phyloP scores from a whole-genome alignment of 805 yeast genomes.

The Metschnikowia aberdeeniae region DNA sequence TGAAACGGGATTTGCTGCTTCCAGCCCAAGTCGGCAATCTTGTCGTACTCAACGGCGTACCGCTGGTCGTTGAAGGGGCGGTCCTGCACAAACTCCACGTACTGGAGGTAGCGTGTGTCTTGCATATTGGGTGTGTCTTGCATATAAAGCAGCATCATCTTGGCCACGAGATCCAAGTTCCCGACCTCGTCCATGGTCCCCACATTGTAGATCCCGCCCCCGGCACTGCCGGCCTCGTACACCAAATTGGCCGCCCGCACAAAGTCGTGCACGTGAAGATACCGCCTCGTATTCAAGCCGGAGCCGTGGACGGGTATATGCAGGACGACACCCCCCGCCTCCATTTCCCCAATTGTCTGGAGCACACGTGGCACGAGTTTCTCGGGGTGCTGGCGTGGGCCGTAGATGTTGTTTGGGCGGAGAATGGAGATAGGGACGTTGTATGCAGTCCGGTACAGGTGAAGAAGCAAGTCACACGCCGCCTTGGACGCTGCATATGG shows the following conservation, averaged over 20 bases:
- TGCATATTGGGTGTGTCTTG: conserved; percentile 1
- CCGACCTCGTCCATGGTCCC: conserved; percentile 12
- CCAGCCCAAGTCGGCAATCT: conserved; percentile 32
- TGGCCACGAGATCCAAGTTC: conserved; percentile 20
- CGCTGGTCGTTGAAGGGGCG: conserved; percentile 31
- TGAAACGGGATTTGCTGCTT: conserved; percentile 18
- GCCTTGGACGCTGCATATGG: conserved; percentile 60
- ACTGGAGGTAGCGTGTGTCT: conserved; percentile 4
- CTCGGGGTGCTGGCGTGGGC: conserved; percentile 52
- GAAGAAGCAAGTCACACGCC: conserved; percentile 45
- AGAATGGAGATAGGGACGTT: conserved; percentile 39
- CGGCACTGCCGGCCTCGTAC: conserved; percentile 11
- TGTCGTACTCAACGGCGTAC: conserved; percentile 23
- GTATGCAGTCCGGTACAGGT: conserved; percentile 42
- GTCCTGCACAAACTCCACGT: conserved; percentile 25
- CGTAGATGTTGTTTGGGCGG: conserved; percentile 51
- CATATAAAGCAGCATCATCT: conserved; percentile 16
- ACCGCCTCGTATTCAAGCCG: conserved; percentile 42
- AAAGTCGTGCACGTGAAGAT: conserved; percentile 43
- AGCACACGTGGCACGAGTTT: conserved; percentile 41
- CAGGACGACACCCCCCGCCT: conserved; percentile 6
- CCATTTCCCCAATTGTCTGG: neutral
- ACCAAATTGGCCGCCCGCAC: conserved; percentile 34
- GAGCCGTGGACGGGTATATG: conserved; percentile 44
- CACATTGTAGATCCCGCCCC: conserved; percentile 23